Conservation (phyloP, 2,329 filamentous ascomycete species). For the Aureobasidium zeae region DNA sequence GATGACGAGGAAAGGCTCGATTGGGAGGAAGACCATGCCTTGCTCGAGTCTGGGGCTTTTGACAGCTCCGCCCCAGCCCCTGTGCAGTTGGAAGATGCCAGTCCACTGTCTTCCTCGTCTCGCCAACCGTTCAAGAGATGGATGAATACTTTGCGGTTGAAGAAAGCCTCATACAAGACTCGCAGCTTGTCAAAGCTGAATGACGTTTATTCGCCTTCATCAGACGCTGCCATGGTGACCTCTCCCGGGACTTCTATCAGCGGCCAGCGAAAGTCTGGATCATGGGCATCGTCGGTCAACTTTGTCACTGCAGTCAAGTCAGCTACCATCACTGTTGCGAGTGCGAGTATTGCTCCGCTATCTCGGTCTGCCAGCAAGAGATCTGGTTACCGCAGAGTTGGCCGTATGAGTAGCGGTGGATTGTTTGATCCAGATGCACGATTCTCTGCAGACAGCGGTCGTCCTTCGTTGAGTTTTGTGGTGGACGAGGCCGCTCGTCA, state of each 20-base stretch:
- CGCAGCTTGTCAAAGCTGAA: constrained; percentile 28
- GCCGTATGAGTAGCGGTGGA: constrained; percentile 45
- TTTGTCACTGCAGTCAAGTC: constrained; percentile 77
- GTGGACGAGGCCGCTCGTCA: constrained; percentile 62
- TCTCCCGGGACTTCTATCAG: neutral
- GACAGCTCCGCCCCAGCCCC: neutral
- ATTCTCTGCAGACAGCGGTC: constrained; percentile 49
- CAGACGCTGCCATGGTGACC: neutral
- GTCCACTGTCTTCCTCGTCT: neutral
- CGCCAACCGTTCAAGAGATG: constrained; percentile 56
- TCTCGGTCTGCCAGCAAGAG: constrained; percentile 46
- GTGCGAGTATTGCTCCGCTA: constrained; percentile 57
- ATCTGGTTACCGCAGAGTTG: constrained; percentile 51
- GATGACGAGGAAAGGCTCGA: constrained; percentile 12
- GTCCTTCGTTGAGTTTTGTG: constrained; percentile 35
- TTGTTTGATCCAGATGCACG: constrained; percentile 59
- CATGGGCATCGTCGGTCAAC: constrained; percentile 65
- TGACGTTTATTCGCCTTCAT: constrained; percentile 7
- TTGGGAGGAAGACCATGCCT: constrained; percentile 9
- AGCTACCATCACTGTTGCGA: constrained; percentile 67
- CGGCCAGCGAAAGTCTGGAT: constrained; percentile 37
- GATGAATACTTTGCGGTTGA: constrained; percentile 60
- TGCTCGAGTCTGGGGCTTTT: constrained; percentile 4
- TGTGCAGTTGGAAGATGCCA: neutral
- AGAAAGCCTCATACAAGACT: constrained; percentile 34